These are phyloP conservation scores for Verticillium zaregamsianum DNA, from an alignment of 2,329 filamentous ascomycete species.

Conservation along the genomic window DNA sequence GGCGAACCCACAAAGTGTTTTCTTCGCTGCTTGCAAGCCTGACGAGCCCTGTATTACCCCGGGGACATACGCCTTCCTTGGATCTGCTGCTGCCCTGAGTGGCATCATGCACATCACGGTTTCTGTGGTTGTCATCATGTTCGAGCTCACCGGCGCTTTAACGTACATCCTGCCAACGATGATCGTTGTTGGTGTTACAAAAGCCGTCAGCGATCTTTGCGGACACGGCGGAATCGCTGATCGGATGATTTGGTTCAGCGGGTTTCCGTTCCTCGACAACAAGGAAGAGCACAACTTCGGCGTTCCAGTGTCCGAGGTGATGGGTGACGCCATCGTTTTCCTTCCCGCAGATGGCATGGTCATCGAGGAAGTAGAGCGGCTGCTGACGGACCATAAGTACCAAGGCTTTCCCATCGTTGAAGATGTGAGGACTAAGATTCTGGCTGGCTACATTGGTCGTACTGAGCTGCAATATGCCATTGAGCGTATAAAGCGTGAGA, in stretches of 20 bases:
- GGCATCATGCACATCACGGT: constrained; percentile 99
- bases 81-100: constrained; percentile 83
- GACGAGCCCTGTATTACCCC: constrained; percentile 96
- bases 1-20: constrained; percentile 72
- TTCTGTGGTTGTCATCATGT: constrained; percentile 98
- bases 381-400: constrained; percentile 75
- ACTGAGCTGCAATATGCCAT: constrained; percentile 91
- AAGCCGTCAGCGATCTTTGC: constrained; percentile 84
- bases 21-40: constrained; percentile 85
- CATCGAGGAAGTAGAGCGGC: constrained; percentile 69
- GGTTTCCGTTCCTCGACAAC: constrained; percentile 93
- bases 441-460: constrained; percentile 88
- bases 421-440: constrained; percentile 61
- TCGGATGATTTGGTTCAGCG: constrained; percentile 98
- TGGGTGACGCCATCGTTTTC: constrained; percentile 72
- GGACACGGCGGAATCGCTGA: constrained; percentile 97
- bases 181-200: constrained; percentile 97
- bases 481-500: constrained; percentile 69
- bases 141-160: constrained; percentile 93
- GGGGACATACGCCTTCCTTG: constrained; percentile 93
- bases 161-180: constrained; percentile 98
- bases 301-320: constrained; percentile 85
- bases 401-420: constrained; percentile 93
- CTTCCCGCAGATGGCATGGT: constrained; percentile 72
- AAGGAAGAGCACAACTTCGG: constrained; percentile 98